These are phyloP conservation scores for Lepraria neglecta DNA, from an alignment of 495 filamentous ascomycete genomes.

Conservation along the genomic window DNA sequence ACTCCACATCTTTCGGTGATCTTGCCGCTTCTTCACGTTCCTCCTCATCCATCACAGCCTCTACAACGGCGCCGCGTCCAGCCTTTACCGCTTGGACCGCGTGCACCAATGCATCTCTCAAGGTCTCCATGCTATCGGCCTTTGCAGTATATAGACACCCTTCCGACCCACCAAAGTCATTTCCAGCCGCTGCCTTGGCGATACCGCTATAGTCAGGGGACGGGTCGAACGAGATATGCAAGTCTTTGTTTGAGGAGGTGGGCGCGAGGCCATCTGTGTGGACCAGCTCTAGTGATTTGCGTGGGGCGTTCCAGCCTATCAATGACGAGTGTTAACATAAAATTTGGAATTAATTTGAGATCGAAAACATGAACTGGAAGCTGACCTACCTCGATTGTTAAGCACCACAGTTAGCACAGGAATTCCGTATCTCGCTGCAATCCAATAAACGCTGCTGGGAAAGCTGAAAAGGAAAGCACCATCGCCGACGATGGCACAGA, in stretches of 20 bases:
- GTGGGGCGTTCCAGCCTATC: slow-evolving; percentile 32
- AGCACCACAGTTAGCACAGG: slow-evolving; percentile 36
- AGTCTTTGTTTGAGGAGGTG: slow-evolving; percentile 27
- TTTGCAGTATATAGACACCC: not conserved
- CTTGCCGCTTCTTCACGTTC: too few relatives aligned
- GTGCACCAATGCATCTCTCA: not conserved
- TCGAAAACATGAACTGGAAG: slow-evolving; percentile 26
- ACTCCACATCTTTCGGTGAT: too few relatives aligned
- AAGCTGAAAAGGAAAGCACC: slow-evolving; percentile 35
- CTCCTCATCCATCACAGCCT: not conserved
- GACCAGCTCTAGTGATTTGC: slow-evolving; percentile 32
- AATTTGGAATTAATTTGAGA: not conserved
- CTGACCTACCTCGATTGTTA: slow-evolving; percentile 28
- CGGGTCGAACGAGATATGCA: slow-evolving; percentile 27
- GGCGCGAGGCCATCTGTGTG: slow-evolving; percentile 29
- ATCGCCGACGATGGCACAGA: too few relatives aligned
- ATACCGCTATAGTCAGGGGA: not conserved
- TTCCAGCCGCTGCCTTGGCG: not conserved
- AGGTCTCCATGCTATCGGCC: too few relatives aligned
- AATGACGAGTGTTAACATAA: not conserved
- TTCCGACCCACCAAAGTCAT: not conserved
- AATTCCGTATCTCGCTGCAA: slow-evolving; percentile 32
- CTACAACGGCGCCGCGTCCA: not conserved
- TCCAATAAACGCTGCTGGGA: slow-evolving; percentile 33
- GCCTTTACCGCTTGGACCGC: too few relatives aligned